These are phyloP conservation scores for Pseudomicrostroma phylloplanum DNA, from an alignment of 1,284 basidiomycete genomes.

Conservation along the genomic window DNA sequence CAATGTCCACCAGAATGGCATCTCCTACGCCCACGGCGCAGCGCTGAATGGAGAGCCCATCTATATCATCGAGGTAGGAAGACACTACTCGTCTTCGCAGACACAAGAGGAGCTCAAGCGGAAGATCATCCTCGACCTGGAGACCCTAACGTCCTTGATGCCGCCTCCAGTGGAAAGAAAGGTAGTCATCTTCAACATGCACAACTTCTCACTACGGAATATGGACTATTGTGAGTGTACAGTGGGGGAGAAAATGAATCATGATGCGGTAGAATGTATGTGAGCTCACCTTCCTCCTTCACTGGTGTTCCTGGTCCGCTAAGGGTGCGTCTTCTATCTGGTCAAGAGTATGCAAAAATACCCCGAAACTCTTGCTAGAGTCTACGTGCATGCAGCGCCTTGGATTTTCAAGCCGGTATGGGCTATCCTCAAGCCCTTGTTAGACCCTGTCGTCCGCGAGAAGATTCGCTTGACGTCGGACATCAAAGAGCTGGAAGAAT, in stretches of 20 bases:
- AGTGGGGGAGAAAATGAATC: constrained; percentile 10
- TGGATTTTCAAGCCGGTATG: constrained; percentile 48
- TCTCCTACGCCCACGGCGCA: constrained; percentile 37
- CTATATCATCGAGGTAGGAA: constrained; percentile 43
- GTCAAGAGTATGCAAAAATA: constrained; percentile 48
- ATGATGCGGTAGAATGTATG: too few relatives aligned
- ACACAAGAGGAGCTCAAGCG: constrained; percentile 41
- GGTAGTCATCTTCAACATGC: constrained; percentile 46
- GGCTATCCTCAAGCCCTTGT: constrained; percentile 37
- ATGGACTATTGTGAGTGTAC: constrained; percentile 33
- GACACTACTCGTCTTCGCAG: constrained; percentile 40
- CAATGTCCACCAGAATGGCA: constrained; percentile 40
- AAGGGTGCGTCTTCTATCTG: constrained; percentile 42
- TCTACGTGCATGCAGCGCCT: constrained; percentile 42
- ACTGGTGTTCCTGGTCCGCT: neutral
- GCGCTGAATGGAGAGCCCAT: constrained; percentile 34
- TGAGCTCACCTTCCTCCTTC: too few relatives aligned
- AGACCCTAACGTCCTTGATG: constrained; percentile 34
- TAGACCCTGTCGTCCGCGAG: constrained; percentile 44
- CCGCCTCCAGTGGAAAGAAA: constrained; percentile 41
- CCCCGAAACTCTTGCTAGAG: constrained; percentile 36
- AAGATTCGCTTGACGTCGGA: constrained; percentile 39
- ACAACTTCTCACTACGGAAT: constrained; percentile 42
- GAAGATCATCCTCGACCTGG: constrained; percentile 36
- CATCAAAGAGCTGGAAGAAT: constrained; percentile 32